Evolutionary conservation across 495 filamentous ascomycete genomes (phyloP).

Genomic region (Aspergillus bertholletiae): DNA sequence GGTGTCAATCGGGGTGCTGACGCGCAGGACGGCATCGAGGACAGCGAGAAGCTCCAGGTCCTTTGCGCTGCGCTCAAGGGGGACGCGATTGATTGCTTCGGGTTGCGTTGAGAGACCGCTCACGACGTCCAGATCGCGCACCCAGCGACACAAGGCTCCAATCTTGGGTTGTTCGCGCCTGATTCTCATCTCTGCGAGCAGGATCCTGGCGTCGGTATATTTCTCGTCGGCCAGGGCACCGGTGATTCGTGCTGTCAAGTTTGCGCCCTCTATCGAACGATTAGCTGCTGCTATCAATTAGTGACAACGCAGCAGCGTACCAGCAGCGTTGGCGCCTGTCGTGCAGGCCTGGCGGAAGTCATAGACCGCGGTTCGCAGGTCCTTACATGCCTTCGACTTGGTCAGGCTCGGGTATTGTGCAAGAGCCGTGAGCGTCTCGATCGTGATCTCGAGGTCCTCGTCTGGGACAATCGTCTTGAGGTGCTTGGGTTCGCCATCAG

Average conservation of each 20-base stretch:
- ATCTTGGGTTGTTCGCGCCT: constrained; percentile 35
- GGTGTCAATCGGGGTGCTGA: constrained; percentile 34
- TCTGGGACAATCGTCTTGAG: constrained; percentile 30
- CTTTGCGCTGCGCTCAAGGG: constrained; percentile 20
- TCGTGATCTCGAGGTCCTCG: constrained; percentile 36
- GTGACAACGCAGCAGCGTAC: constrained; percentile 12
- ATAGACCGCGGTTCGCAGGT: constrained; percentile 35
- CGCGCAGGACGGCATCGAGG: constrained; percentile 34
- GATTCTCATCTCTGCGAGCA: constrained; percentile 39
- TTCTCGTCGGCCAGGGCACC: constrained; percentile 33
- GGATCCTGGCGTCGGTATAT: constrained; percentile 31
- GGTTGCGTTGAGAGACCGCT: constrained; percentile 37
- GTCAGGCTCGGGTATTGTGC: constrained; percentile 33
- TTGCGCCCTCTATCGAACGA: constrained; percentile 28
- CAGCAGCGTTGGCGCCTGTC: constrained; percentile 34
- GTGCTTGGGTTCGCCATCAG: constrained; percentile 34
- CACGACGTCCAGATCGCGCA: constrained; percentile 37
- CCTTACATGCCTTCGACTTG: constrained; percentile 39
- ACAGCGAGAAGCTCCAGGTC: constrained; percentile 29
- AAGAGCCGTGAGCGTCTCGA: constrained; percentile 34
- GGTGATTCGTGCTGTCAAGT: constrained; percentile 37
- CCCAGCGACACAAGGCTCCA: constrained; percentile 39
- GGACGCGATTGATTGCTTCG: constrained; percentile 11
- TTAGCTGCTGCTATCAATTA: constrained; percentile 8
- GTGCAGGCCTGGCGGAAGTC: constrained; percentile 38